phyloP scores from a whole-genome alignment of 2,329 filamentous ascomycete species.

The Cryphonectria naterciae region DNA sequence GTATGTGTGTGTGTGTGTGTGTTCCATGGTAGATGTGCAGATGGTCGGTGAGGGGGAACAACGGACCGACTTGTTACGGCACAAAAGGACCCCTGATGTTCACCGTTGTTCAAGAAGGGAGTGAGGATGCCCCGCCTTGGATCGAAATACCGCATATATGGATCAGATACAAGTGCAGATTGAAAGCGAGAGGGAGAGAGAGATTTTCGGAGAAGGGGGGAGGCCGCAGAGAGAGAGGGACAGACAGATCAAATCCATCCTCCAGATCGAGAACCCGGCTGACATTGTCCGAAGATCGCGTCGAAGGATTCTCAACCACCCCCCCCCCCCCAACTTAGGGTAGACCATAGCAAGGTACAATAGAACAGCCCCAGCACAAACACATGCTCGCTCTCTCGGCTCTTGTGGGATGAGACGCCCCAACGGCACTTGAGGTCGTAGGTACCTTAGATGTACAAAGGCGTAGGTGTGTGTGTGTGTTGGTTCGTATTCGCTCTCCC shows the following conservation, averaged over 20 bases:
- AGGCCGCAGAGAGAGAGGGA: too few species aligned
- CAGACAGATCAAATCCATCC: background rate
- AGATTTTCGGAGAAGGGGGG: too few species aligned
- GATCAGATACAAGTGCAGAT: background rate
- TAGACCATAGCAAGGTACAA: background rate
- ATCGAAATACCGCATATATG: background rate
- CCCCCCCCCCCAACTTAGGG: background rate
- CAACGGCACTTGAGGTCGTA: background rate
- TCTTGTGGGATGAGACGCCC: too few species aligned
- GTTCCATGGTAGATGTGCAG: background rate
- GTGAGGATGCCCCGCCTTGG: background rate
- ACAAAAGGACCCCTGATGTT: background rate
- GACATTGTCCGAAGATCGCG: background rate
- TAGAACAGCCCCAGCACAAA: background rate
- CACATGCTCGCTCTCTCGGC: background rate
- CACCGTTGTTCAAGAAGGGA: background rate
- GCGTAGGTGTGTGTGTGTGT: background rate
- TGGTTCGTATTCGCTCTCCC: background rate
- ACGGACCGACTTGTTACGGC: background rate
- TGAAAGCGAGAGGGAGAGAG: background rate
- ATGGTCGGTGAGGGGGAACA: background rate
- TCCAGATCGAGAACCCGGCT: background rate
- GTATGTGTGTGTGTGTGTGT: background rate
- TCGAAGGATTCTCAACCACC: background rate
- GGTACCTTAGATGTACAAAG: background rate